Base-by-base conservation (phyloP, 805 yeast species). In the Pachysolen tannophilus region DNA sequence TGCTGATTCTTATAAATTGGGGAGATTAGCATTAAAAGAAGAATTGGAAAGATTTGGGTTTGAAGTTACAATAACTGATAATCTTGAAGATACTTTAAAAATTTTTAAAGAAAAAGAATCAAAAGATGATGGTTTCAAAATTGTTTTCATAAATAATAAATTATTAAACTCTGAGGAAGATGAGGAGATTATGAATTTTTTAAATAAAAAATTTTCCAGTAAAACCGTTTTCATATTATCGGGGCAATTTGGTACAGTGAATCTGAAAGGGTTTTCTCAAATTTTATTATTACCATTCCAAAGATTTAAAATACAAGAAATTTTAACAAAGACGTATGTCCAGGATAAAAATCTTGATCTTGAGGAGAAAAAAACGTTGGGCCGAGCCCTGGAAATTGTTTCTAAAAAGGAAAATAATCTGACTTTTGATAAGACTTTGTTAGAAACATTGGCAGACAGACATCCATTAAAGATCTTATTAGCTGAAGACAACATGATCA, bases 401-500 rank as follows among this genome's bases (percentile, higher is more conserved):
- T n/a, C n/a, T n/a, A n/a, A n/a, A n/a, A 28, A 10, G 15, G 28
- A 19, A 18, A 28, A 13, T 5, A 25, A 35, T 61, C n/a, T 44
- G 0, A 58, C 61, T 16, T 56, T 50, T 5, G 59, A 60, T 19
- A 45, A 52, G 26, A 56, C 44, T 18, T 38, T 38, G 1, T 58
- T 36, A 15, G 52, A 50, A 8, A 57, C 52, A 3, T 47, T 65
- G 3, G 66, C 67, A 28, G 54, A 56, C 18, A 24, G 47, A 50
- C 16, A 56, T 55, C 78, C 78, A 4, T 55, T 76, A 19, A 49
- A 58, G 20, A 67, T 74, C 11, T 48, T 75, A 20, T 53, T 76
- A 5, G 78, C 76, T 3, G 80, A 75, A 43, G 82, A 76, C 38
- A 73, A 69, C 34, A 57, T 64, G 21, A 60, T 68, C 39, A 69